Conservation (phyloP, 306 rosid genomes). For the Ziziphus jujuba region DNA sequence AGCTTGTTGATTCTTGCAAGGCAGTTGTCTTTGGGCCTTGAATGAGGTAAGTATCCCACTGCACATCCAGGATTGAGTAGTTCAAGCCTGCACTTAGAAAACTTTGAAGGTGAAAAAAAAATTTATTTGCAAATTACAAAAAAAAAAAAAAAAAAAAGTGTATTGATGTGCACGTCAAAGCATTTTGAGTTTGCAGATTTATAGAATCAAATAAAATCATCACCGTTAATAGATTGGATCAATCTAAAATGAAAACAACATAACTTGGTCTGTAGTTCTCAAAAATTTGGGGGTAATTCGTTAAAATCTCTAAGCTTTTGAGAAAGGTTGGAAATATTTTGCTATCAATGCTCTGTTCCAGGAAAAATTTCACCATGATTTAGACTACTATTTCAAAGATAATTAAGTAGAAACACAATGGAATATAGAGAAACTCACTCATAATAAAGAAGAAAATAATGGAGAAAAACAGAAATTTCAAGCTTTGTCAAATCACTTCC, state of each 20-base stretch:
- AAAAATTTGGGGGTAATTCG: too few species aligned
- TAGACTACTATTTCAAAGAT: not conserved
- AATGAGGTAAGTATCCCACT: conserved; percentile 27
- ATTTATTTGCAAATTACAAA: not conserved
- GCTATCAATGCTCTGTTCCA: too few species aligned
- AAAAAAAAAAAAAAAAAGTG: too few species aligned
- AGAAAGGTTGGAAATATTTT: too few species aligned
- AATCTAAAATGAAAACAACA: too few species aligned
- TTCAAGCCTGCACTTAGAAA: conserved; percentile 40
- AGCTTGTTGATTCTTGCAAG: conserved; percentile 39
- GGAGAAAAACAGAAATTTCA: conserved; percentile 45
- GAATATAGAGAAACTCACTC: conserved; percentile 31
- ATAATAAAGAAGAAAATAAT: conserved; percentile 52
- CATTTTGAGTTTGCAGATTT: not conserved
- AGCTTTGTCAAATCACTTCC: conserved; percentile 53
- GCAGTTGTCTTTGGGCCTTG: conserved; percentile 48
- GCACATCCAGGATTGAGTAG: conserved; percentile 29
- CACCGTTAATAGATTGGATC: too few species aligned
- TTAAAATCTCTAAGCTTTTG: too few species aligned
- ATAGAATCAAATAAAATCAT: not conserved
- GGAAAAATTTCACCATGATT: too few species aligned
- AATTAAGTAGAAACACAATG: not conserved
- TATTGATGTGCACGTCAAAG: not conserved
- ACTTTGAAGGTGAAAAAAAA: not conserved
- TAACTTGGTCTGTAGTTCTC: too few species aligned